Conservation (phyloP, 202 grass and related monocot species). For the Brachypodium distachyon region DNA sequence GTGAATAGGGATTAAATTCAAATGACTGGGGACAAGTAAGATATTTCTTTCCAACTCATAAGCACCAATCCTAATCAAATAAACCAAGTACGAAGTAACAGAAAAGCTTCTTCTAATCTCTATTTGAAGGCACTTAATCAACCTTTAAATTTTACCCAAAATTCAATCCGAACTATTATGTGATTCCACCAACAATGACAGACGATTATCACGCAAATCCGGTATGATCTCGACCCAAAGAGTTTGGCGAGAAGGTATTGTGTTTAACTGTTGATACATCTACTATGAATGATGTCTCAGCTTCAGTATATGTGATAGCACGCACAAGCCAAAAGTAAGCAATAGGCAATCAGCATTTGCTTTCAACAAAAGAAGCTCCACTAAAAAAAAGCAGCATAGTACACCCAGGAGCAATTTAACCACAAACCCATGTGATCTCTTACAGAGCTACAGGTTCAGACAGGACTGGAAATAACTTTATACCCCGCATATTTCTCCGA, state of each 20-base stretch:
- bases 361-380: not conserved
- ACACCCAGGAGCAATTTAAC: not conserved
- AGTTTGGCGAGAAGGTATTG: not conserved
- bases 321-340: not conserved
- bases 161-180: not conserved
- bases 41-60: not conserved
- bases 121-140: not conserved
- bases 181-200: not conserved
- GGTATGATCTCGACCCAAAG: not conserved
- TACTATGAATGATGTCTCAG: not conserved
- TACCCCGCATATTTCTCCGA: not conserved
- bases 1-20: not conserved
- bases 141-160: not conserved
- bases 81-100: not conserved
- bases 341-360: slow-evolving; percentile 12
- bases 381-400: too few relatives aligned
- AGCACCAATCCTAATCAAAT: not conserved
- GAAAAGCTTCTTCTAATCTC: not conserved
- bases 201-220: not conserved
- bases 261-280: not conserved
- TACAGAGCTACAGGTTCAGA: not conserved
- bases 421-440: slow-evolving; percentile 10
- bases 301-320: not conserved
- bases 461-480: not conserved
- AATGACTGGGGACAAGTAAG: not conserved